These are phyloP conservation scores for Corymbia maculata DNA, from an alignment of 345 rosid species.

Conservation along the genomic window DNA sequence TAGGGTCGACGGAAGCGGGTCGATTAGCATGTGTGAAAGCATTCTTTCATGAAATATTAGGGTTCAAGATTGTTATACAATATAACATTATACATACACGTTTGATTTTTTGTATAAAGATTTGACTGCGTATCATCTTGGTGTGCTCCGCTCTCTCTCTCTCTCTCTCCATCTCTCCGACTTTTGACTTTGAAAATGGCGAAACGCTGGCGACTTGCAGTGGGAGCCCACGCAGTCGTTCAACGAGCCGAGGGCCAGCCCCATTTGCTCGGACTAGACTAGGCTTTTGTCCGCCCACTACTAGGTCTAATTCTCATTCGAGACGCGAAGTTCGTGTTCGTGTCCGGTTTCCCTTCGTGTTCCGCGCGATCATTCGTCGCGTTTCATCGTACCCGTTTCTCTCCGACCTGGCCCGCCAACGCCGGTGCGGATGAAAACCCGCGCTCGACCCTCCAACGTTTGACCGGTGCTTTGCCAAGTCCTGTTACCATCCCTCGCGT, in stretches of 20 bases:
- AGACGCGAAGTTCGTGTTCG: neutral
- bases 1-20: neutral
- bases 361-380: neutral
- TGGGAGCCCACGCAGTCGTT: neutral
- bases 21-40: neutral
- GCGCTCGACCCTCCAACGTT: neutral
- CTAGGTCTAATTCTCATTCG: neutral
- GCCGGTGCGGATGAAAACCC: neutral
- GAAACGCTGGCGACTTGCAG: neutral
- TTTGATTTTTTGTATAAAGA: neutral
- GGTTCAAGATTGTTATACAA: neutral
- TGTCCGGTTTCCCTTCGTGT: neutral
- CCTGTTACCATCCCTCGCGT: neutral
- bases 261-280: neutral
- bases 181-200: neutral
- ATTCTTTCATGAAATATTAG: neutral
- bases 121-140: neutral
- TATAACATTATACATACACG: neutral
- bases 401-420: neutral
- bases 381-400: no score
- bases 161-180: neutral
- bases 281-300: neutral
- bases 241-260: neutral
- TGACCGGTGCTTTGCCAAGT: neutral
- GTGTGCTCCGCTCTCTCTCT: neutral